Conservation (phyloP, 257 asterid species). For the Voacanga thouarsii region DNA sequence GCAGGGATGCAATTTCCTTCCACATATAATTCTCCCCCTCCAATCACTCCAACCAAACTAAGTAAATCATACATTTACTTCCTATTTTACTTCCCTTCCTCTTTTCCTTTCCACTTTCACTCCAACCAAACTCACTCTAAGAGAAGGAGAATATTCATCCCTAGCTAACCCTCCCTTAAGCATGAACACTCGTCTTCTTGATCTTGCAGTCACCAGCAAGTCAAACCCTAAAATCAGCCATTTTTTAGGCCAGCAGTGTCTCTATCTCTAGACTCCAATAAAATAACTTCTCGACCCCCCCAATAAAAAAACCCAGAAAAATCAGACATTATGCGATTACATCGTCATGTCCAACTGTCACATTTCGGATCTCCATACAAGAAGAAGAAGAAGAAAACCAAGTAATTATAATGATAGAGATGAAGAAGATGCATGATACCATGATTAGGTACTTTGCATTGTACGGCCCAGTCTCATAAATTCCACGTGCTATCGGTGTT, state of each 20-base stretch:
- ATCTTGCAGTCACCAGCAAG: background rate
- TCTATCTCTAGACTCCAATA: background rate
- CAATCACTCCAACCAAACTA: too few species aligned
- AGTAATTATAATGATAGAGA: background rate
- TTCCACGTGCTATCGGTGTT: slow-evolving; percentile 17
- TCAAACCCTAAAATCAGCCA: slow-evolving; percentile 20
- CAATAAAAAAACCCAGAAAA: slow-evolving; percentile 2
- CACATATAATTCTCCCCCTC: too few species aligned
- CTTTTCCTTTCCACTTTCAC: too few species aligned
- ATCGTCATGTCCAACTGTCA: slow-evolving; percentile 44
- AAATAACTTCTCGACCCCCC: background rate
- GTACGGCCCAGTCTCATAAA: slow-evolving; percentile 20
- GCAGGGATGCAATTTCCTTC: too few species aligned
- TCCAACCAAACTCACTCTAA: too few species aligned
- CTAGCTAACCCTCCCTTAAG: background rate
- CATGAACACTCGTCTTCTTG: background rate
- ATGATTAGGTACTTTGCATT: slow-evolving; percentile 28
- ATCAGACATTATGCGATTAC: slow-evolving; percentile 22
- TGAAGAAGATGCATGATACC: background rate
- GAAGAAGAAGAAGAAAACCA: background rate
- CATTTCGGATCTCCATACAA: slow-evolving; percentile 36
- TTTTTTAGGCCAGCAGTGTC: slow-evolving; percentile 2
- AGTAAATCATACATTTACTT: too few species aligned
- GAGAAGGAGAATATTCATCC: too few species aligned
- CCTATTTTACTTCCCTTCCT: too few species aligned